Base-by-base conservation (phyloP, 176 grass and related monocot species). In the Musa acuminata region DNA sequence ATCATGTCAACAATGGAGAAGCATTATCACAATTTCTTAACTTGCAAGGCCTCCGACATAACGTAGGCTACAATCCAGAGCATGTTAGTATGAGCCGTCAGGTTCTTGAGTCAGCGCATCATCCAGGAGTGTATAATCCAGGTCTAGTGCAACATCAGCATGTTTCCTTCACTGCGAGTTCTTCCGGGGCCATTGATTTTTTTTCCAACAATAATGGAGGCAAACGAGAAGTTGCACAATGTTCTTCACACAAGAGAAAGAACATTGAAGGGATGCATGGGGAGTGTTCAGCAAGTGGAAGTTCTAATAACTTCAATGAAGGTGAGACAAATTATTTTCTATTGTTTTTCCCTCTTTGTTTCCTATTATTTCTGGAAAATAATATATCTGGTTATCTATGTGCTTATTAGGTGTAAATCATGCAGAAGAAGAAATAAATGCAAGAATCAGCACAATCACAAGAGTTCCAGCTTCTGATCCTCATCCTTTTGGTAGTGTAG, bases 241-340 rank as follows among this genome's bases (percentile, higher is more conserved):
- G 35, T 43, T 63, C 49, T 16, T 80, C 69, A 17, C 20, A 25
- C 55, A 80, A 80, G 78, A 80, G 78, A 72, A 80, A 80, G 35
- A 80, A 22, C 17, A 64, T 80, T n/a, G 69, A 72, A 27, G n/a
- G 13, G 17, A 20, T n/a, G 51, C 48, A 19, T 62, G 78, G 68
- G 55, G 25, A 72, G 11, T 72, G 54, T 62, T 80, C 78, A 64
- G n/a, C 69, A 26, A 51, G 68, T 72, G 68, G 69, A 64, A 62
- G 55, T 63, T 72, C 68, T 51, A 72, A 69, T 52, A 52, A 52
- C 22, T 55, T 27, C 50, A 14, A 64, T 58, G 29, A 62, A 52
- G 24, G 69, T 53, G 43, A 72, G 55, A 64, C 50, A 63, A 80
- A 55, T 60, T 72, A 72, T 35, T 62, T 62, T 8, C n/a, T 11